Percentiles rank a stretch among this genome's conserved stretches.
Conservation (phyloP, 768 basidiomycete species). For the Suillus clintonianus region DNA sequence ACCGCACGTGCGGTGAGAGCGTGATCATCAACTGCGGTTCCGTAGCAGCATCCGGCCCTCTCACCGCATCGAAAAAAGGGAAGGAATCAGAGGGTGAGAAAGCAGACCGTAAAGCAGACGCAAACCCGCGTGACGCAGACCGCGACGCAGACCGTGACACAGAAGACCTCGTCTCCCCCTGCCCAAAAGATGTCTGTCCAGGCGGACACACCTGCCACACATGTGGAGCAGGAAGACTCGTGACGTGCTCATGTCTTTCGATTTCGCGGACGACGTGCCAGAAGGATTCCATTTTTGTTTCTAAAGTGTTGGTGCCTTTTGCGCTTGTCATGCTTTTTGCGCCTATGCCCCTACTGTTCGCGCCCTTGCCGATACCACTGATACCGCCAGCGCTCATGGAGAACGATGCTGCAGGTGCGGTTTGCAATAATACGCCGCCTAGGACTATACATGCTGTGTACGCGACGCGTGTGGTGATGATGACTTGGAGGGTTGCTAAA, state of each 20-base stretch:
- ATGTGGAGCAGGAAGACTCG: slow-evolving; percentile 82
- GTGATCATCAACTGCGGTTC: slow-evolving; percentile 66
- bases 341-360: slow-evolving; percentile 4
- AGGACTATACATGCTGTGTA: slow-evolving; percentile 84
- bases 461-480: slow-evolving; percentile 79
- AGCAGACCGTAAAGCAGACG: neutral
- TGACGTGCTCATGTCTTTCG: slow-evolving; percentile 80
- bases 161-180: slow-evolving; percentile 1
- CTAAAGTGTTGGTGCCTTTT: slow-evolving; percentile 22
- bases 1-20: slow-evolving; percentile 73
- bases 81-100: slow-evolving; percentile 7
- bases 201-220: slow-evolving; percentile 81
- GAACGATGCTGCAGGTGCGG: slow-evolving; percentile 56
- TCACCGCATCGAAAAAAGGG: neutral
- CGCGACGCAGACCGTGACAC: neutral
- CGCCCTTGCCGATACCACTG: slow-evolving; percentile 8
- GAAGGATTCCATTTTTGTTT: slow-evolving; percentile 80
- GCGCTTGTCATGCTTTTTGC: neutral
- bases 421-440: slow-evolving; percentile 87
- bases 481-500: slow-evolving; percentile 75
- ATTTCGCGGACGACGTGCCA: slow-evolving; percentile 84
- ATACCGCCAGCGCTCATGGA: neutral
- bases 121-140: neutral
- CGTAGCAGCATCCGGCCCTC: neutral
- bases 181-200: slow-evolving; percentile 19